Evolutionary conservation across 1,284 basidiomycete species (phyloP).

Genomic region (Ustilago trichophora): DNA sequence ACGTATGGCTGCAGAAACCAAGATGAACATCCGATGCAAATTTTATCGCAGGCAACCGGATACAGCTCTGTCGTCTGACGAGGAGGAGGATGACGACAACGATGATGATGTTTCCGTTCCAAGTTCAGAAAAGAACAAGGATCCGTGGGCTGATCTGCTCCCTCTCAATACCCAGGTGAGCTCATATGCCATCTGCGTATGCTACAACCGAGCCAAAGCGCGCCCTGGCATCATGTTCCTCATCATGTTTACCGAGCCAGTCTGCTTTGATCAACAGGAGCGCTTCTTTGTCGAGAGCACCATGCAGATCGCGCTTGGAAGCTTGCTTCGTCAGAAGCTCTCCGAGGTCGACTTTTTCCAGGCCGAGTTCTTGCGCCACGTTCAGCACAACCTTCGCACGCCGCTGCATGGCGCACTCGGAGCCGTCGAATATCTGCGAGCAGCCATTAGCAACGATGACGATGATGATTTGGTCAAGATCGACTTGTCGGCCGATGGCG

Average conservation of each 20-base stretch:
- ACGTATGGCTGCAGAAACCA: slow-evolving; percentile 20
- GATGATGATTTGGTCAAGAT: slow-evolving; percentile 28
- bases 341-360: slow-evolving; percentile 50
- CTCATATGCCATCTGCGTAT: slow-evolving; percentile 33
- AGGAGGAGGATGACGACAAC: slow-evolving; percentile 21
- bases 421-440: slow-evolving; percentile 50
- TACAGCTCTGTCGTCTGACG: neutral
- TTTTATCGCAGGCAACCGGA: slow-evolving; percentile 20
- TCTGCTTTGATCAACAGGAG: slow-evolving; percentile 40
- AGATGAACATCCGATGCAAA: slow-evolving; percentile 36
- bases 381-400: slow-evolving; percentile 58
- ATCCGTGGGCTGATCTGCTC: slow-evolving; percentile 29
- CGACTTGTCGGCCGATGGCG: slow-evolving; percentile 42
- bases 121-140: slow-evolving; percentile 1
- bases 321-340: slow-evolving; percentile 44
- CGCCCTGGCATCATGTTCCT: slow-evolving; percentile 45
- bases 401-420: slow-evolving; percentile 58
- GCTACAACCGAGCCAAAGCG: slow-evolving; percentile 34
- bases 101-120: neutral
- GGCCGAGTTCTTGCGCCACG: slow-evolving; percentile 46
- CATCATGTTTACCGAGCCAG: slow-evolving; percentile 27
- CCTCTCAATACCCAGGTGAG: slow-evolving; percentile 10
- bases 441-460: slow-evolving; percentile 22
- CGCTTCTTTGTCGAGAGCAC: slow-evolving; percentile 37
- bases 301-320: slow-evolving; percentile 24